phyloP scores from a whole-genome alignment of 2,329 filamentous ascomycete species.

The Cladosporium sp. region DNA sequence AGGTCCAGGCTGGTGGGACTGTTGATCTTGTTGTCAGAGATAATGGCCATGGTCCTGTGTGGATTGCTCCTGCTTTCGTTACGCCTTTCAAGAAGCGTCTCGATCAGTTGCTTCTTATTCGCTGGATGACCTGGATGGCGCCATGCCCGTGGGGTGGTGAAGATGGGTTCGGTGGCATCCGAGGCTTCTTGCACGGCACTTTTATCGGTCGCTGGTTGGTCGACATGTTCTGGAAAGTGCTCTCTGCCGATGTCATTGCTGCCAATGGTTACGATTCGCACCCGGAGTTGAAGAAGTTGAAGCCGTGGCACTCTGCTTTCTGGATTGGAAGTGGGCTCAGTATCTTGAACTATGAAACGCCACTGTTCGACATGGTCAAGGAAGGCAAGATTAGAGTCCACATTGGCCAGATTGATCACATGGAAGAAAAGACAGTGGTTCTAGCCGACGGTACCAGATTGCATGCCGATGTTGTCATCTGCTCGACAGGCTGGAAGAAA shows the following conservation, averaged over 20 bases:
- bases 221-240: constrained; percentile 52
- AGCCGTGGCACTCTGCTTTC: constrained; percentile 39
- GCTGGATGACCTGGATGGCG: constrained; percentile 68
- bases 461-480: constrained; percentile 49
- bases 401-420: constrained; percentile 49
- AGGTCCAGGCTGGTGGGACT: constrained; percentile 47
- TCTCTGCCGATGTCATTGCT: constrained; percentile 51
- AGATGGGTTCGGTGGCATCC: constrained; percentile 55
- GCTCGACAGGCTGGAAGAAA: constrained; percentile 55
- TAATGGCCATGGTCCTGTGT: constrained; percentile 57
- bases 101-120: constrained; percentile 63
- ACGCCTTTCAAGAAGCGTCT: constrained; percentile 65
- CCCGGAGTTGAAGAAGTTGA: constrained; percentile 38
- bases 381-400: constrained; percentile 53
- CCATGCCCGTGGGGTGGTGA: constrained; percentile 68
- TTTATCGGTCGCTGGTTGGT: constrained; percentile 54
- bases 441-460: constrained; percentile 46
- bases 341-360: constrained; percentile 56
- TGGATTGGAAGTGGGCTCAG: constrained; percentile 56
- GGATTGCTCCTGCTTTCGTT: constrained; percentile 58
- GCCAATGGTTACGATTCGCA: constrained; percentile 44
- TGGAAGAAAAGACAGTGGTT: constrained; percentile 45
- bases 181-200: constrained; percentile 56
- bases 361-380: constrained; percentile 55
- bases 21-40: constrained; percentile 57